Percentiles rank a stretch among this genome's conserved stretches.
phyloP scores from a whole-genome alignment of 495 filamentous ascomycete species.

The Cenococcum geophilum region DNA sequence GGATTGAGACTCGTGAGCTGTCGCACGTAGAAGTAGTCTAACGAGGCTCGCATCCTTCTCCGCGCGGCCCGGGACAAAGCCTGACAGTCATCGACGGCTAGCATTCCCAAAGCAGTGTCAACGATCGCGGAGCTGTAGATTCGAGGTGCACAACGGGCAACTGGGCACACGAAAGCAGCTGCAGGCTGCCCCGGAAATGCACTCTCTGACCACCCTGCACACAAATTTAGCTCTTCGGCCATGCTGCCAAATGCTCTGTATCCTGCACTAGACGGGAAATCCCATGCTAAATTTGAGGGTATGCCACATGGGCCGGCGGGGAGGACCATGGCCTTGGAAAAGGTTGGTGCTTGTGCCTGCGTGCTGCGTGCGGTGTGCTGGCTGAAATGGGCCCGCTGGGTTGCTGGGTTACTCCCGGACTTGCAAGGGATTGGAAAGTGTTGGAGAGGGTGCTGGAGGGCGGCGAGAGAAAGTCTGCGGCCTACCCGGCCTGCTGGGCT shows the following conservation, averaged over 20 bases:
- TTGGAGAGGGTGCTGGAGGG: not conserved
- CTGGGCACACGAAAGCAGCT: not conserved
- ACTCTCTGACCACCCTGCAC: not conserved
- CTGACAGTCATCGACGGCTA: not conserved
- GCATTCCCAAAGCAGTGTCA: too few relatives aligned
- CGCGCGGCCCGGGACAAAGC: not conserved
- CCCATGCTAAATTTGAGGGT: slow-evolving; percentile 4
- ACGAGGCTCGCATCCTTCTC: not conserved
- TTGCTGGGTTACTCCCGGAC: not conserved
- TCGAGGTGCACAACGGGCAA: not conserved
- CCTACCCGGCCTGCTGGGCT: too few relatives aligned
- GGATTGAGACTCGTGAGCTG: not conserved
- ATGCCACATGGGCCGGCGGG: not conserved
- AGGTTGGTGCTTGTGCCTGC: not conserved
- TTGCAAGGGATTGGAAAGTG: not conserved
- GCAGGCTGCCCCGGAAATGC: not conserved
- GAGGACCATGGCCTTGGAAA: not conserved
- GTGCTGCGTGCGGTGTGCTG: not conserved
- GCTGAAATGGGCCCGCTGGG: not conserved
- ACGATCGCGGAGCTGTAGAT: not conserved
- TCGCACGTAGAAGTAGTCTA: not conserved
- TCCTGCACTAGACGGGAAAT: not conserved
- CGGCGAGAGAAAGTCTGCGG: too few relatives aligned
- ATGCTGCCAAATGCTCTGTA: not conserved
- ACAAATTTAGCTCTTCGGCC: slow-evolving; percentile 1